Base-by-base conservation (phyloP, 306 rosid genomes). In the Inga leiocalycina region DNA sequence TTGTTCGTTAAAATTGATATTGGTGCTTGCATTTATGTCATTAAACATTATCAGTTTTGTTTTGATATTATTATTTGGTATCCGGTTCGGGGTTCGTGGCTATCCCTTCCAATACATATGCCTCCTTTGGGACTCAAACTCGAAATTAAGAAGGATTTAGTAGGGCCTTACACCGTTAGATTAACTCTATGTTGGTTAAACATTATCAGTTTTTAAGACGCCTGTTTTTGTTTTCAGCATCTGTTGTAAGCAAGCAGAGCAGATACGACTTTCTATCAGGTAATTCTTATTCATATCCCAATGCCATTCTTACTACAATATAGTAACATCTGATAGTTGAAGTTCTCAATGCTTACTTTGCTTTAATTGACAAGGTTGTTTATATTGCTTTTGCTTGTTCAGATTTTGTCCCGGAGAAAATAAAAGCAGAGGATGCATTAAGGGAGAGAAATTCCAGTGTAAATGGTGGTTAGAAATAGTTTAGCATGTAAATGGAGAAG, bases 191-290 rank as follows among this genome's bases (percentile, higher is more conserved):
- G 43, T 39, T 39, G 43, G 8, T 74, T 27, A 20, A 81, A 69
- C 70, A 71, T 79, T 71, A 79, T 61, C 43, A 56, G 48, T 74
- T 83, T 30, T 51, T 83, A 57, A 77, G 27, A 39, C 22, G 32
- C 69, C 45, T 57, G 49, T 83, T 56, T 81, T 65, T 82, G 57
- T 62, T 94, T 92, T 85, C 97, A 94, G 99, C 99, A 56, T 67
- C 92, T 74, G 97, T 84, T 76, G 97, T 94, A 35, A 76, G 76
- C 82, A 94, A 88, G 86, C 85, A 79, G 84, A 89, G 86, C 79
- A 87, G 93, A 91, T 96, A 87, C 8, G 97, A 96, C 84, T 96
- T 96, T 86, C 98, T 96, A 84, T 90, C 95, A 76, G 98, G 99
- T 96, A 88, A 48, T 76, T 81, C 32, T 20, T 24, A 66, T 67